Evolutionary conservation across 768 basidiomycete species (phyloP), one percentile per base, ranked within the genome.

Genomic region (Xerocomellus amylosporus): DNA sequence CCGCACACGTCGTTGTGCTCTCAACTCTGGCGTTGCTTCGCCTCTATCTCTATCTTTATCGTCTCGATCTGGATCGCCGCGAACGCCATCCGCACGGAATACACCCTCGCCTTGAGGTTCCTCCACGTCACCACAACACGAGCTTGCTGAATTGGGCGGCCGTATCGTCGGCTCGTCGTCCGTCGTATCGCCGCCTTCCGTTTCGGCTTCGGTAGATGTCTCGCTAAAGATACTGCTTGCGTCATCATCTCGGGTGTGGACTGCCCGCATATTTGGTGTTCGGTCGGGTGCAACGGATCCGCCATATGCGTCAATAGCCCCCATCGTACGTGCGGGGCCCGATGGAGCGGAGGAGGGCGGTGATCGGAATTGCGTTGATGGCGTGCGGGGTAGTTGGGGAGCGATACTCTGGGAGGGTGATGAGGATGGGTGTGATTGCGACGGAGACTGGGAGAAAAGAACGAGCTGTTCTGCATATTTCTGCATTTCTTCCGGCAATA

Each of bases 401-500:
- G 59, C 22, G 39, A 66, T 58, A 31, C 46, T 63, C 12, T 58
- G 62, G 5, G 70, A 59, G 53, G 62, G 61, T 5, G 73, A 61
- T 13, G 59, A 59, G 0, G 68, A 55, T 1, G 58, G 45, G 30
- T 49, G 66, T 10, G 75, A 64, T 49, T 74, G 74, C 0, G 84
- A 80, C 31, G 58, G 69, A 30, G 77, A 69, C 49, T 76, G 74
- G 6, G 85, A 84, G 63, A 88, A 93, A 34, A 84, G 71, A 49
- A 96, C 78, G 49, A 99, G 82, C 60, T 94, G 88, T 63, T 94
- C 90, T 2, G 93, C 93, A 70, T 98, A 99, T 49, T 84, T 82
- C 71, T 97, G 93, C 89, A 98, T 93, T 72, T 98, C 96, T 17
- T 88, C 84, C 9, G 82, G 77, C 2, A 88, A 84, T 63, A 99